Evolutionary conservation across 305 asterid species (phyloP).

Genomic region (Lippia alba): DNA sequence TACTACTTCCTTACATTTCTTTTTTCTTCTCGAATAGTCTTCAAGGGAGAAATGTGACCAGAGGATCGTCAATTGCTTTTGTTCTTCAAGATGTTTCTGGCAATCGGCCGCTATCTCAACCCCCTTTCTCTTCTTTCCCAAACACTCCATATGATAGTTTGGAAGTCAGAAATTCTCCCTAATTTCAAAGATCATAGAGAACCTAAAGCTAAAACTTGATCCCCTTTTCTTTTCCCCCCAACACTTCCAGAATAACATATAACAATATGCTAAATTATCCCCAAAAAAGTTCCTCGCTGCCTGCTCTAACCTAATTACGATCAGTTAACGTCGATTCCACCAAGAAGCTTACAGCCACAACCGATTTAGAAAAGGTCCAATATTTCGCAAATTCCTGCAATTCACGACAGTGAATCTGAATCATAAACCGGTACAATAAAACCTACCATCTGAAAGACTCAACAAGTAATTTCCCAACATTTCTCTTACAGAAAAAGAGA

Average conservation of each 20-base stretch:
- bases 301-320: slow-evolving; percentile 24
- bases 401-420: slow-evolving; percentile 31
- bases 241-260: slow-evolving; percentile 17
- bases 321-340: slow-evolving; percentile 13
- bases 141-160: slow-evolving; percentile 63
- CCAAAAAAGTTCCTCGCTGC: slow-evolving; percentile 12
- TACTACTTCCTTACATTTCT: slow-evolving; percentile 71
- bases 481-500: background rate
- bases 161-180: slow-evolving; percentile 7
- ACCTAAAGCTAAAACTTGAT: slow-evolving; percentile 32
- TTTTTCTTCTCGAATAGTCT: slow-evolving; percentile 75
- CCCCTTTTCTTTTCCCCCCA: background rate
- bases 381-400: slow-evolving; percentile 44
- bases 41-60: slow-evolving; percentile 76
- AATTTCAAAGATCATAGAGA: slow-evolving; percentile 31
- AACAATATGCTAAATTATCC: slow-evolving; percentile 15
- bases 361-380: slow-evolving; percentile 9
- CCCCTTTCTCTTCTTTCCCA: slow-evolving; percentile 83
- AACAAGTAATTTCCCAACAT: slow-evolving; percentile 9
- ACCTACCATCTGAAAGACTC: slow-evolving; percentile 9
- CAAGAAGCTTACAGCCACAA: slow-evolving; percentile 12
- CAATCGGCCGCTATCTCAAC: slow-evolving; percentile 51
- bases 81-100: slow-evolving; percentile 42
- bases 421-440: slow-evolving; percentile 26
- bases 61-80: slow-evolving; percentile 43